Base-by-base conservation (phyloP, 805 yeast genomes). In the Saccharomyces kudriavzevii region DNA sequence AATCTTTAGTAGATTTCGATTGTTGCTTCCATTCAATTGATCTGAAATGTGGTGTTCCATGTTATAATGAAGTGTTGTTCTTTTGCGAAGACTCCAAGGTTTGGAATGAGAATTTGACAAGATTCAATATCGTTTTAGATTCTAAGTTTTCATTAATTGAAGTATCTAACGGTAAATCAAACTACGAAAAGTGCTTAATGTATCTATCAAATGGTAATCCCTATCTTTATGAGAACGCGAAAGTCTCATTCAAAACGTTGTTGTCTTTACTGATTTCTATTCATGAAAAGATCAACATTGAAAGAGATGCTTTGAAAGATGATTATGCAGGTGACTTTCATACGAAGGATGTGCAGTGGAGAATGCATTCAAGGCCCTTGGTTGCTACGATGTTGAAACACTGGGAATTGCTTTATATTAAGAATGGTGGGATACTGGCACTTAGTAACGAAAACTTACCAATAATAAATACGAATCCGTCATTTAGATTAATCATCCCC, bases 321-420 rank as follows among this genome's bases (percentile, higher is more conserved):
- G 74, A 73, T 53, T 56, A 69, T 10, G 65, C 71, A 51, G 43
- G 50, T 2, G 40, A 27, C 29, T 75, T 74, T 17, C 74, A 75
- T 13, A 71, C 74, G 49, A 77, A 77, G 52, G 78, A 79, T 25
- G 76, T 84, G 2, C 77, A 76, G 53, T 87, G 92, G 92, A 76
- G 87, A 66, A 73, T 84, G 72, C 78, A 78, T 53, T 76, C 80
- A 13, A 74, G 85, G 57, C 88, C 88, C 0, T 70, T 74, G 6
- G 74, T 87, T 47, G 82, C 79, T 55, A 69, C 78, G 11, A 64
- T 85, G 60, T 64, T 87, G 27, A 80, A 80, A 57, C 73, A 82
- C 26, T 87, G 92, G 92, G 92, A 87, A 65, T 73, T 76, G 17
- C 66, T 79, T 30, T 87, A 78, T 63, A 70, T 82, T 43, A 74